Evolutionary conservation across 352 stramenopile genomes (phyloP).

Genomic region (Globisporangium ultimum): DNA sequence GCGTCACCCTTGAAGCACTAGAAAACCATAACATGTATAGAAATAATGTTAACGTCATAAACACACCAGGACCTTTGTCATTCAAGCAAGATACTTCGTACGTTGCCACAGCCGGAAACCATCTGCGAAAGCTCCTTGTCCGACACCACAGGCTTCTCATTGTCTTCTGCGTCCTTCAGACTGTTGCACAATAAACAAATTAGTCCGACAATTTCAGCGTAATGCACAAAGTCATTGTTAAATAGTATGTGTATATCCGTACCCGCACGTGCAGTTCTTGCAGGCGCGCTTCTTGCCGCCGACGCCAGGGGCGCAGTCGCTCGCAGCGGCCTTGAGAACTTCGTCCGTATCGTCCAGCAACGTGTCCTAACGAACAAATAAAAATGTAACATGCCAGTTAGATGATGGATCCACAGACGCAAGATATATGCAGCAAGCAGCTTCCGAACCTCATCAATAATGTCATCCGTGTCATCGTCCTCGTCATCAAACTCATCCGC

Average conservation of each 20-base stretch:
- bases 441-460: conserved; percentile 65
- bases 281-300: conserved; percentile 91
- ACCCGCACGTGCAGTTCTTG: conserved; percentile 97
- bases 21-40: conserved; percentile 19
- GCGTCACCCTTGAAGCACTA: conserved; percentile 96
- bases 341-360: conserved; percentile 83
- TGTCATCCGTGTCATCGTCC: conserved; percentile 55
- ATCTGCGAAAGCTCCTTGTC: conserved; percentile 71
- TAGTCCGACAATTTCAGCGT: conserved; percentile 5
- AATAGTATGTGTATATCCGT: conserved; percentile 3
- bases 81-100: conserved; percentile 22
- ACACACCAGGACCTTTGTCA: not conserved
- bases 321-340: conserved; percentile 66
- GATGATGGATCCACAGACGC: not conserved
- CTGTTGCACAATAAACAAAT: conserved; percentile 18
- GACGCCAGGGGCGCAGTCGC: conserved; percentile 74
- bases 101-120: conserved; percentile 83
- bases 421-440: not conserved
- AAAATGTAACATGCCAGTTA: not conserved
- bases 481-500: conserved; percentile 50
- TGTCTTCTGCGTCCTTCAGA: conserved; percentile 64
- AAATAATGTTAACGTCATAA: not conserved
- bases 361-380: conserved; percentile 34
- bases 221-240: conserved; percentile 5
- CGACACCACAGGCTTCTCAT: conserved; percentile 54